Percentiles rank a stretch among this genome's conserved stretches.
phyloP scores from a whole-genome alignment of 257 asterid genomes.

The Solanum chilense region DNA sequence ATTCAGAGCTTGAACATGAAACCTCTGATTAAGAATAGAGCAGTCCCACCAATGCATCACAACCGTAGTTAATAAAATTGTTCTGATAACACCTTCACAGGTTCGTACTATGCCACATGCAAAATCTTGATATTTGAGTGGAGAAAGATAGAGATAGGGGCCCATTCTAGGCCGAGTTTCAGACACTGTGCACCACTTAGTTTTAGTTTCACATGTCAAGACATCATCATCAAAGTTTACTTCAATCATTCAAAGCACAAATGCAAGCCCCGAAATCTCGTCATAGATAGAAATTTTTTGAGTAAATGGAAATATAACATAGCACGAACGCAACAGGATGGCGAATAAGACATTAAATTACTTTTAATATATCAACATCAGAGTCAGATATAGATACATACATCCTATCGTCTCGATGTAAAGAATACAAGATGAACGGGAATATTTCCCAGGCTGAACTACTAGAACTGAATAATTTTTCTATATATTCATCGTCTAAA shows the following conservation, averaged over 20 bases:
- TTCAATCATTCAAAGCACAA: background rate
- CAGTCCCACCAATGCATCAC: background rate
- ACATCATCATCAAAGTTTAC: background rate
- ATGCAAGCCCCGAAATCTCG: background rate
- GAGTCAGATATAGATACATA: background rate
- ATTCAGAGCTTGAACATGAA: rapidly evolving
- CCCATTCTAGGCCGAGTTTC: background rate
- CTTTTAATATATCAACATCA: background rate
- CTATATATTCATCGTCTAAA: background rate
- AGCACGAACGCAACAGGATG: background rate
- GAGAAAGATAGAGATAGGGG: background rate
- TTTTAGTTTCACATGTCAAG: background rate
- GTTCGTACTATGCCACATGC: background rate
- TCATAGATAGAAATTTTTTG: background rate
- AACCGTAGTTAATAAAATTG: background rate
- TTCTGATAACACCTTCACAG: background rate
- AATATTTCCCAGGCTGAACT: background rate
- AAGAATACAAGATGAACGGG: background rate
- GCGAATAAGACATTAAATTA: background rate
- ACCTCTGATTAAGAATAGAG: rapidly evolving
- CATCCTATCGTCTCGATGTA: background rate
- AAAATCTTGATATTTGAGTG: background rate
- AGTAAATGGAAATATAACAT: background rate
- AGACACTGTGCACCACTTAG: background rate
- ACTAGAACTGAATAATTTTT: background rate